Evolutionary conservation across 352 stramenopile genomes (phyloP), one percentile per base, ranked within the genome.

Genomic region (Phytophthora constricta): DNA sequence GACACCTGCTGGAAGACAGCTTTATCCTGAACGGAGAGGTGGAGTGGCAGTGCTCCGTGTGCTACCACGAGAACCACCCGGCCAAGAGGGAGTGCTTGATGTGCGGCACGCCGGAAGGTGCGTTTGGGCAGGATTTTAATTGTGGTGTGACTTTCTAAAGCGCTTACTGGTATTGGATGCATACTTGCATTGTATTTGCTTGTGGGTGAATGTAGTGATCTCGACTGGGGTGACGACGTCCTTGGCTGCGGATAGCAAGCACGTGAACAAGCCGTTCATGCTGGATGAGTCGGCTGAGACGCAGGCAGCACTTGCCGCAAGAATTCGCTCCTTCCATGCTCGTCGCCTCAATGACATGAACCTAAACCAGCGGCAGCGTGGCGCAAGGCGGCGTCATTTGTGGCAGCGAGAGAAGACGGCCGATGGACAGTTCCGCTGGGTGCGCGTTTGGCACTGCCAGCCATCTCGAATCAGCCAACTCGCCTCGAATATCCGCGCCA

Each of bases 61-160:
- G 87, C 60, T 95, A 95, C 52, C 82, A 95, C 48, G 87, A 93
- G 33, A 95, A 93, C 59, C 87, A 93, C 62, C 87, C 87, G 25
- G 85, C 83, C 22, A 95, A 93, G 65, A 75, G 62, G 52, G 87
- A 93, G 52, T 95, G 87, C 70, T 69, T 95, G 47, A 89, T 95
- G 81, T 95, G 87, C 61, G 87, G 87, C 20, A 93, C 87, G 0
- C 80, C 84, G 8, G 82, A 95, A 81, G 74, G 83, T 90, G 65
- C 31, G 16, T 9, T 5, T 39, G 10, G n/a, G n/a, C 19, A 31
- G 10, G 37, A 10, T 10, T 25, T 26, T 37, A 13, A n/a, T n/a
- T n/a, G 19, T 20, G 17, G 19, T 41, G 46, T 52, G 7, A 19
- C 48, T 20, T 20, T 46, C 58, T 22, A n/a, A n/a, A n/a, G n/a